Evolutionary conservation across 345 rosid species (phyloP), one percentile per base, ranked within the genome.

Genomic region (Passiflora organensis): DNA sequence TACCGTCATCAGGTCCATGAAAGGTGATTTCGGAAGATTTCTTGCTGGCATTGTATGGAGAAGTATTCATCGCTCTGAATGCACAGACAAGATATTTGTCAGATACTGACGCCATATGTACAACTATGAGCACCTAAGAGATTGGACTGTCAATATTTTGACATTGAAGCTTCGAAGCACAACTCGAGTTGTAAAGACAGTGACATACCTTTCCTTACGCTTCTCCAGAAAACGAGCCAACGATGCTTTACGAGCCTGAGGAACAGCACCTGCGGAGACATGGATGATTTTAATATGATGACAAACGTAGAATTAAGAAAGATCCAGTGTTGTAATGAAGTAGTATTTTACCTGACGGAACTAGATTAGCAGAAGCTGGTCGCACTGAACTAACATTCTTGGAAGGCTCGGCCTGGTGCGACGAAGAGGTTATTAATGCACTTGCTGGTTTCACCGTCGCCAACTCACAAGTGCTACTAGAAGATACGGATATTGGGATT

Each of bases 291-390:
- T 2, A 39, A 39, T 39, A 2, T 3, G 34, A 28, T 28, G 8
- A 28, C 34, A 28, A 28, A 8, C 8, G 34, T 28, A 28, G 34
- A 3, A 28, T 28, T 28, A 28, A 28, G 3, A 8, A 2, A 28
- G n/a, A 28, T 28, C 34, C 34, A 28, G 34, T 28, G 3, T 28
- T 3, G 34, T 28, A 28, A 28, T 2, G 34, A 28, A 28, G 23
- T 10, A 21, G 38, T 44, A 13, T 52, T 20, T n/a, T 72, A 80
- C 89, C 94, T 65, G 79, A 61, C 65, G 83, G 51, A 50, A 38
- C 46, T 10, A 56, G 67, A n/a, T 43, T 44, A 19, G 62, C 58
- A 42, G 72, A 28, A 20, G 60, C 32, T 25, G 59, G 32, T n/a
- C n/a, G n/a, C n/a, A n/a, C n/a, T n/a, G n/a, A n/a, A n/a, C n/a